Conservation (phyloP, 164 flowering plant genomes). For the Vitis riparia region DNA sequence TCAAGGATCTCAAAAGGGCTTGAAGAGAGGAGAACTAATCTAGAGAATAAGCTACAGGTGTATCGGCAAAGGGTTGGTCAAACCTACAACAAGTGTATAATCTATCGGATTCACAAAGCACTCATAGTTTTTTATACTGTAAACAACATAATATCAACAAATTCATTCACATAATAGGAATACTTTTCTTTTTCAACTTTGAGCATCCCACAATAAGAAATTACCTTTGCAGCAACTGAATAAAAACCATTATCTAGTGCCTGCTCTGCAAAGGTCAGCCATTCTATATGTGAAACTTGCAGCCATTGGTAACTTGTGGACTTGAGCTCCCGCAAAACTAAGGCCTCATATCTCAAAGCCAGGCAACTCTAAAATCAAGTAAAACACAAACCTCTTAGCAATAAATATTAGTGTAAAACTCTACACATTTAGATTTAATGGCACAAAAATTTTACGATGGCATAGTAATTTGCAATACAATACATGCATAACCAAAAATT, state of each 20-base stretch:
- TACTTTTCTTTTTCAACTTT: no score
- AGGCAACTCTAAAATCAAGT: conserved; percentile 59
- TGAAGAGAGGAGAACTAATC: no score
- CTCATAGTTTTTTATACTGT: no score
- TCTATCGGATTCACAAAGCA: no score
- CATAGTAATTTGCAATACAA: no score
- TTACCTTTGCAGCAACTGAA: conserved; percentile 65
- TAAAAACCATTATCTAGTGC: conserved; percentile 59
- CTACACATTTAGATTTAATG: not conserved
- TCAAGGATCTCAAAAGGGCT: no score
- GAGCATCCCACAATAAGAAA: not conserved
- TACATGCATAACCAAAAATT: no score
- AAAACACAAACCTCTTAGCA: not conserved
- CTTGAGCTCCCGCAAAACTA: conserved; percentile 55
- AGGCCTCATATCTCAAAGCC: conserved; percentile 81
- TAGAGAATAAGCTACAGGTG: no score
- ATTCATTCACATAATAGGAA: no score
- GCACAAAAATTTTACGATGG: not conserved
- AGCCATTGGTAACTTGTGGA: conserved; percentile 36
- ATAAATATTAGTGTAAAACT: not conserved
- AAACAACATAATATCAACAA: no score
- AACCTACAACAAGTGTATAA: no score
- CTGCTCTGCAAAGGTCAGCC: conserved; percentile 69
- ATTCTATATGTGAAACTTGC: conserved; percentile 59
- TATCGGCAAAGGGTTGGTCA: no score